Evolutionary conservation across 2,329 filamentous ascomycete genomes (phyloP), one percentile per base, ranked within the genome.

Genomic region (Parafenestella ontariensis): DNA sequence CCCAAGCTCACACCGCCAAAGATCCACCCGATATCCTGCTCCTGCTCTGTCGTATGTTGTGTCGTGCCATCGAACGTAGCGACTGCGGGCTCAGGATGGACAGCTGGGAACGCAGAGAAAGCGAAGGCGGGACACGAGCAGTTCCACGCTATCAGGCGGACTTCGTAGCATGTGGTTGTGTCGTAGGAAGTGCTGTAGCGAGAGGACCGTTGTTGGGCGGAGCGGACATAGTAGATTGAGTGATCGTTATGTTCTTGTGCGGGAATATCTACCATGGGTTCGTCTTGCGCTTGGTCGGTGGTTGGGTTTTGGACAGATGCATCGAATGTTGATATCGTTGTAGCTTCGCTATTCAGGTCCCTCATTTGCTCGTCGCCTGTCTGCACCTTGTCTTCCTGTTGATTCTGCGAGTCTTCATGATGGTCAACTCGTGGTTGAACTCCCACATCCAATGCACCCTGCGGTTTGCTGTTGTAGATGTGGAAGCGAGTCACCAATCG

Each of bases 91-190:
- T 65, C 59, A 15, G 59, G 33, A 29, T 60, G 57, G 4, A 54
- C 18, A 1, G 76, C 73, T 2, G 78, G 73, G 64, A 92, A 93
- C 2, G 88, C 85, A 18, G 88, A 81, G 58, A 96, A 88, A 0
- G 89, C 83, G 74, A 98, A 98, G 1, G 87, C 88, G 3, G 92
- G 89, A 78, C 95, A 99, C 1, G 87, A 91, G 76, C 95, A 99
- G 74, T 89, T 92, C 95, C 95, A 98, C 1, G 89, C 86, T 1
- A 74, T 65, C 1, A 93, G 82, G 9, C 88, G 85, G 15, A 98
- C 90, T 64, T 90, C 81, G 76, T 97, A 96, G 46, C 42, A 58
- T 4, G 64, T 62, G 6, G 59, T 64, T 43, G 65, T 52, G 50
- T 71, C 58, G 50, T 72, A 67, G 40, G 65, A 71, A 46, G 63